Evolutionary conservation across 169 alveolate species (phyloP).

Genomic region (Babesia caballi): DNA sequence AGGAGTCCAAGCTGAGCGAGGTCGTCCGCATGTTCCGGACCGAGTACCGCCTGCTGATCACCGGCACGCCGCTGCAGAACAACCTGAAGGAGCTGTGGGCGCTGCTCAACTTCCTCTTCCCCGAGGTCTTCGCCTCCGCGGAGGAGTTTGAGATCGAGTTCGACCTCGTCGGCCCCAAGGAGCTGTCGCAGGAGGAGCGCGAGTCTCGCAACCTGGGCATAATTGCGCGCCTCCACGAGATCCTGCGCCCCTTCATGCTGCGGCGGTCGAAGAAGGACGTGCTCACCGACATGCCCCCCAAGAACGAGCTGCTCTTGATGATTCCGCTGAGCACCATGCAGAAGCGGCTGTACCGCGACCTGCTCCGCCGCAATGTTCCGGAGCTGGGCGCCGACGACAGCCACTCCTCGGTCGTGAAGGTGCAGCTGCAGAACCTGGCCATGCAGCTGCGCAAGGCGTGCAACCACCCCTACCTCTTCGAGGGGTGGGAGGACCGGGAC

Average conservation of each 20-base stretch:
- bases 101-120: conserved; percentile 95
- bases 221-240: conserved; percentile 90
- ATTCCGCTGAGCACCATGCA: conserved; percentile 93
- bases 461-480: conserved; percentile 94
- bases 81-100: conserved; percentile 98
- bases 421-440: conserved; percentile 93
- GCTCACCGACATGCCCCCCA: conserved; percentile 94
- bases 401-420: conserved; percentile 63
- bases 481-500: conserved; percentile 87
- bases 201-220: conserved; percentile 73
- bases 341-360: conserved; percentile 88
- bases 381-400: conserved; percentile 71
- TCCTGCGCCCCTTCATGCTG: conserved; percentile 96
- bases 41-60: conserved; percentile 91
- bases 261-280: conserved; percentile 97
- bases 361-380: conserved; percentile 80
- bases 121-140: conserved; percentile 92
- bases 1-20: conserved; percentile 91
- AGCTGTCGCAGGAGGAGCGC: conserved; percentile 65
- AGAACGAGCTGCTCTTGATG: conserved; percentile 85
- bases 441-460: conserved; percentile 98
- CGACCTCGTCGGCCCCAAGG: conserved; percentile 69
- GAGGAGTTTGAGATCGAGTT: conserved; percentile 97
- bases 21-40: conserved; percentile 84
- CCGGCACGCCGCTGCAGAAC: conserved; percentile 99